Evolutionary conservation across 352 stramenopile genomes (phyloP), one percentile per base, ranked within the genome.

Genomic region (Phytopythium kandeliae): DNA sequence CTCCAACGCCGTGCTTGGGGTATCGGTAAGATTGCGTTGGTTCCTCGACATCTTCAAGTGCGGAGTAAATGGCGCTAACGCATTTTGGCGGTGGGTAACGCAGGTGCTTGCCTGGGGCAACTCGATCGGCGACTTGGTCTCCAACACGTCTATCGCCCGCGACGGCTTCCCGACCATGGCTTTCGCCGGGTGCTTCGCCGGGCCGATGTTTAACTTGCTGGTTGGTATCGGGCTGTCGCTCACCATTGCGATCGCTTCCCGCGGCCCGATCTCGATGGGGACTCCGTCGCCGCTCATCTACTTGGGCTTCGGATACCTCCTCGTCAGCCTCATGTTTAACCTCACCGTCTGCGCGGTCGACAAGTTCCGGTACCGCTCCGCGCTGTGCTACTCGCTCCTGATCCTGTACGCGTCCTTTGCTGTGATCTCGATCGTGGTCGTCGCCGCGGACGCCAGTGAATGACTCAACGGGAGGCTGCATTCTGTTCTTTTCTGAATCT

Each of bases 161-260:
- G 78, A 90, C 43, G 82, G 82, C 7, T 90, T 90, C 47, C 82
- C 82, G 1, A 87, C 75, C 5, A 92, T 92, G 82, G 79, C 82
- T 9, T 90, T 92, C 34, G 78, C 78, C 17, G 79, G 82, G 21
- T 92, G 82, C 61, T 92, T 92, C 42, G 82, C 78, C 21, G 79
- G 82, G 0, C 82, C 82, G 17, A 87, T 90, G 71, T 90, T 90
- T 60, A 89, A 90, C 33, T 53, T 92, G 28, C 65, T 92, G 12
- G 55, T 90, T 7, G 81, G 81, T 21, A 74, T 90, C 30, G 81
- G 81, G 4, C 36, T 87, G 16, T 79, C 82, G 0, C 57, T 90
- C 17, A 87, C 75, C 12, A 74, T 90, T 42, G 71, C 73, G 5
- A 85, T 85, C 21, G 16, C 74, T 25, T 73, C 58, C 0, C 69